Conservation (phyloP, 108 stramenopile genomes). For the Parietichytrium sp. region DNA sequence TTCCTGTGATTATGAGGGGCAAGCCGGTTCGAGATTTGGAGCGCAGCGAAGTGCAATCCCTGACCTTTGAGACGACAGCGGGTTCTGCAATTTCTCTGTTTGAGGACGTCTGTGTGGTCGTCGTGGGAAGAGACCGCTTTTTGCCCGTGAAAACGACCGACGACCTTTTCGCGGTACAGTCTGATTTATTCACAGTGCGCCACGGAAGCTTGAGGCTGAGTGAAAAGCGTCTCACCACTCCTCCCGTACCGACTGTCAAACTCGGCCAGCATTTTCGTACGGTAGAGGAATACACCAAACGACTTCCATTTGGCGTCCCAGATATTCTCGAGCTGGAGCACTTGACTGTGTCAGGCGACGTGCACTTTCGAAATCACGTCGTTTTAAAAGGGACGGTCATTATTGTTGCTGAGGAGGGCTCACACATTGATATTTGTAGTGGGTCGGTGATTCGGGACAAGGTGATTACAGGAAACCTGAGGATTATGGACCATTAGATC, state of each 20-base stretch:
- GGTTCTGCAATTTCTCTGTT: constrained; percentile 98
- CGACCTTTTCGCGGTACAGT: constrained; percentile 85
- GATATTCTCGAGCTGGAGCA: constrained; percentile 62
- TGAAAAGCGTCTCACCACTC: background rate
- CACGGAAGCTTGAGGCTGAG: constrained; percentile 16
- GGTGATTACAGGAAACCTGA: constrained; percentile 62
- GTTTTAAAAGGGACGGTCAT: constrained; percentile 65
- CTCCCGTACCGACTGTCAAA: constrained; percentile 53
- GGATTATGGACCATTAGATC: constrained; percentile 61
- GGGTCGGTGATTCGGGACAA: constrained; percentile 59
- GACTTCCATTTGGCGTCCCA: constrained; percentile 58
- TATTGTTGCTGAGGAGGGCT: constrained; percentile 62
- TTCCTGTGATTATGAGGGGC: constrained; percentile 22
- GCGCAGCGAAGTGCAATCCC: background rate
- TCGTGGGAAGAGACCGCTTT: constrained; percentile 93
- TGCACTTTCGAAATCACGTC: constrained; percentile 56
- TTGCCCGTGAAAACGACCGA: constrained; percentile 99
- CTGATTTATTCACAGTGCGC: constrained; percentile 37
- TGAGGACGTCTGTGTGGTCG: constrained; percentile 81
- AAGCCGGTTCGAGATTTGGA: background rate
- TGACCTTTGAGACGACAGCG: constrained; percentile 98
- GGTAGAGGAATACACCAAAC: constrained; percentile 49
- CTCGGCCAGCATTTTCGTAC: constrained; percentile 58
- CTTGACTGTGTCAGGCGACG: constrained; percentile 61
- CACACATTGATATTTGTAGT: constrained; percentile 62